These are phyloP conservation scores for Scedosporium apiospermum DNA, from an alignment of 2,329 filamentous ascomycete genomes.

Conservation along the genomic window DNA sequence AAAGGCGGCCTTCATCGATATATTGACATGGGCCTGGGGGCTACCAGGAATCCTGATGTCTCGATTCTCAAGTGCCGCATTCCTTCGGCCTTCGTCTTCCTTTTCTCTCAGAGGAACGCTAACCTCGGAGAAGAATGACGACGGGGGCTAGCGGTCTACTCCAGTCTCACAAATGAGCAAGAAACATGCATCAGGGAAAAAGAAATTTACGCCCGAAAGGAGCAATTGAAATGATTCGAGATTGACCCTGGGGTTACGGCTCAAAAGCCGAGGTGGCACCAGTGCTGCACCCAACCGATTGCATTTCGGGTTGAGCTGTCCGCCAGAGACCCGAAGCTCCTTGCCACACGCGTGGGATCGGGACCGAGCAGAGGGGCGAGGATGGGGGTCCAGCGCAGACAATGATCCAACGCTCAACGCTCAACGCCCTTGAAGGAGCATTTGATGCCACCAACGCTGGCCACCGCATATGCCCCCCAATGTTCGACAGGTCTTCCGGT, in stretches of 20 bases:
- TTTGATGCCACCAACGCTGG: not conserved
- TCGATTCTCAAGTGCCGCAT: no score
- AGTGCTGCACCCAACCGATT: not conserved
- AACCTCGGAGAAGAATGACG: not conserved
- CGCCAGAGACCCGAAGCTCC: constrained; percentile 1
- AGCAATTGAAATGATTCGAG: not conserved
- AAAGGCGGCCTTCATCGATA: no score
- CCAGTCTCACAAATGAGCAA: not conserved
- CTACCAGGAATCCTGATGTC: no score
- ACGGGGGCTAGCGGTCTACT: not conserved
- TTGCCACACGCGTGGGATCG: not conserved
- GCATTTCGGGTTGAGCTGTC: not conserved
- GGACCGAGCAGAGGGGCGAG: constrained; percentile 1
- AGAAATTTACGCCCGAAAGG: not conserved
- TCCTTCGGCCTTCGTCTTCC: no score
- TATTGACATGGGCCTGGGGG: no score
- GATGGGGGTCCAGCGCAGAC: no score
- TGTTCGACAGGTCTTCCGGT: not conserved
- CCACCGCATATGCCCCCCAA: not conserved
- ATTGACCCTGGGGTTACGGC: not conserved
- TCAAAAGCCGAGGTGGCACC: not conserved
- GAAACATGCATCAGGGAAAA: not conserved
- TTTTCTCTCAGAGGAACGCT: no score
- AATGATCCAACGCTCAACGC: not conserved
- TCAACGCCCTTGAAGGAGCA: not conserved